Evolutionary conservation across 148 eudicot genomes (phyloP), one percentile per base, ranked within the genome.

Genomic region (Bassia scoparia): DNA sequence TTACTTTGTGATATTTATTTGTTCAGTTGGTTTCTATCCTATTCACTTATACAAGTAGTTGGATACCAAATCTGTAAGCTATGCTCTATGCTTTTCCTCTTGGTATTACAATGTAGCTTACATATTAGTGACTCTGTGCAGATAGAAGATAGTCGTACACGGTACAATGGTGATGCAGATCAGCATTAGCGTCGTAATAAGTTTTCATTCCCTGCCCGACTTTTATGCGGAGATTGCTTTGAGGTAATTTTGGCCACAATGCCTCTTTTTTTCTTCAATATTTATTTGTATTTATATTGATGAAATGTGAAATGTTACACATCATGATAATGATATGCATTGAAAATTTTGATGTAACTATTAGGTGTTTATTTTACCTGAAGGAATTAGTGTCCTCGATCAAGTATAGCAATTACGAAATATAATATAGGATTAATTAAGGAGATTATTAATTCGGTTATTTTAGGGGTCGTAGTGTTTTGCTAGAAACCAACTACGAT

Each of bases 101-200:
- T 30, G 30, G 34, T 60, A 49, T 49, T 15, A 33, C 26, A 13
- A 29, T 44, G 8, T 24, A 71, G 58, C 67, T 67, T 14, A 70
- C 46, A 41, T 56, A 17, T 7, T 43, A 27, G 61, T 37, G 5
- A 75, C 38, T 65, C 64, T 71, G 61, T 81, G 55, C 87, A 92
- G 99, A 87, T 95, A 82, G 99, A 95, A 84, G 97, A 95, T 60
- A 92, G 99, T 31, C 97, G 99, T 31, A 92, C 92, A 27, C 87
- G 99, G 46, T 95, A 95, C 79, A 95, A 95, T 78, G 99, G 97
- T 63, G 97, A 95, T 75, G 99, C 94, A 17, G 99, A 95, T 56
- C 94, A 90, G 78, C 87, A 90, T 84, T 94, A 88, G 74, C 97
- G 97, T 54, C 93, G 99, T 31, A 92, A 90, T 69, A 95, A 88